A percentile compares a stretch with the other conserved stretches of the same genome.
These are phyloP conservation scores for Fomitopsis serialis DNA, from an alignment of 768 basidiomycete genomes.

Conservation along the genomic window DNA sequence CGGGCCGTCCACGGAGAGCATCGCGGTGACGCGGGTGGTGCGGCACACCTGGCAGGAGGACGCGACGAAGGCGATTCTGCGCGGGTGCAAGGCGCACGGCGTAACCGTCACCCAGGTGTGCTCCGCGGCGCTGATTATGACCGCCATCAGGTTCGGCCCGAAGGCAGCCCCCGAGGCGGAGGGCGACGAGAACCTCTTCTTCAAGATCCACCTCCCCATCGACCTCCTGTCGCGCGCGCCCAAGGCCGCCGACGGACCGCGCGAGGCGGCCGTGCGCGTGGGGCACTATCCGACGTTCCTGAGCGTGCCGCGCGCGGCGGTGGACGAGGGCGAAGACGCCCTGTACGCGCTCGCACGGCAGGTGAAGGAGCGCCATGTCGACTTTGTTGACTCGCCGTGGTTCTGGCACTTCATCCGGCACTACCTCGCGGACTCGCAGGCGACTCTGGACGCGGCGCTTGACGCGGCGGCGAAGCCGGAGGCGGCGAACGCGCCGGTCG, in stretches of 20 bases:
- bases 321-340: not conserved
- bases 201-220: not conserved
- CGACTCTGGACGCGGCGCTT: not conserved
- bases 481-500: no score
- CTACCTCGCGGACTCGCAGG: not conserved
- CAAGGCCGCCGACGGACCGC: not conserved
- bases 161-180: not conserved
- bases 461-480: not conserved
- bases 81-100: not conserved
- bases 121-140: not conserved
- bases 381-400: not conserved
- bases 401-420: slow-evolving; percentile 1
- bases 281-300: not conserved
- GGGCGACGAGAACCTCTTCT: not conserved
- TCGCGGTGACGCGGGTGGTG: not conserved
- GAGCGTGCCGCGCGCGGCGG: not conserved
- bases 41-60: not conserved
- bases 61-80: not conserved
- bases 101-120: not conserved
- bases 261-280: not conserved
- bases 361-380: not conserved
- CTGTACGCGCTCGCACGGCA: not conserved
- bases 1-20: not conserved
- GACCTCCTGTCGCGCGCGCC: not conserved
- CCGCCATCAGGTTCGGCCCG: not conserved